These are phyloP conservation scores for Tylopilus sp. DNA, from an alignment of 1,284 basidiomycete genomes.

Conservation along the genomic window DNA sequence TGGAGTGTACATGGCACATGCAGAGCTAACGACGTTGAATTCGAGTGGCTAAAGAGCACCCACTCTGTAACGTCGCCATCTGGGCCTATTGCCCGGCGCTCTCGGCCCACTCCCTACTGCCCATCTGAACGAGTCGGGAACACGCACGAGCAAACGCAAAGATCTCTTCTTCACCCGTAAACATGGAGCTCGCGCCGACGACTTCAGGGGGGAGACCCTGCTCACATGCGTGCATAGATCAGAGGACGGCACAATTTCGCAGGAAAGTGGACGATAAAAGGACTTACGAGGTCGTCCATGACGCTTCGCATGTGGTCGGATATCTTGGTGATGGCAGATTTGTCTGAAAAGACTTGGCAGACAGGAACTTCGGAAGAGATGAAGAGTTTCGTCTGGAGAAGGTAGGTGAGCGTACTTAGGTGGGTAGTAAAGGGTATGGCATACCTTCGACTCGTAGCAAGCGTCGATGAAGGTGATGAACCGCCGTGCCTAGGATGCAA, in stretches of 20 bases:
- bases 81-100: constrained; percentile 41
- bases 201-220: constrained; percentile 75
- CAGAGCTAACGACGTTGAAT: not conserved
- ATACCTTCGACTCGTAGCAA: constrained; percentile 86
- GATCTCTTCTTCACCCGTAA: constrained; percentile 89
- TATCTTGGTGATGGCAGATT: constrained; percentile 45
- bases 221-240: not conserved
- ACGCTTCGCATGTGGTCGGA: constrained; percentile 82
- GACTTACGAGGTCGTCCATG: constrained; percentile 81
- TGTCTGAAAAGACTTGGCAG: constrained; percentile 81
- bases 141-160: constrained; percentile 95
- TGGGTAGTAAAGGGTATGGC: constrained; percentile 6
- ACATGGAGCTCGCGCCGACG: constrained; percentile 82
- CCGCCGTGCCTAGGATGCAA: constrained; percentile 63
- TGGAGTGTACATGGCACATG: not conserved
- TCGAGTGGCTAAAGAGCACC: not conserved
- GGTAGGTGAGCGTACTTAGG: not conserved
- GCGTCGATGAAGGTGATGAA: constrained; percentile 99
- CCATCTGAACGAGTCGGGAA: constrained; percentile 89
- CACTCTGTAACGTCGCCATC: not conserved
- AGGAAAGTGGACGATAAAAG: not conserved
- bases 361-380: constrained; percentile 89
- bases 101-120: constrained; percentile 80
- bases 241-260: not conserved
- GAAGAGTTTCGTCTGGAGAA: constrained; percentile 76